Evolutionary conservation across 352 stramenopile species (phyloP).

Genomic region (Globisporangium uncinulatum): DNA sequence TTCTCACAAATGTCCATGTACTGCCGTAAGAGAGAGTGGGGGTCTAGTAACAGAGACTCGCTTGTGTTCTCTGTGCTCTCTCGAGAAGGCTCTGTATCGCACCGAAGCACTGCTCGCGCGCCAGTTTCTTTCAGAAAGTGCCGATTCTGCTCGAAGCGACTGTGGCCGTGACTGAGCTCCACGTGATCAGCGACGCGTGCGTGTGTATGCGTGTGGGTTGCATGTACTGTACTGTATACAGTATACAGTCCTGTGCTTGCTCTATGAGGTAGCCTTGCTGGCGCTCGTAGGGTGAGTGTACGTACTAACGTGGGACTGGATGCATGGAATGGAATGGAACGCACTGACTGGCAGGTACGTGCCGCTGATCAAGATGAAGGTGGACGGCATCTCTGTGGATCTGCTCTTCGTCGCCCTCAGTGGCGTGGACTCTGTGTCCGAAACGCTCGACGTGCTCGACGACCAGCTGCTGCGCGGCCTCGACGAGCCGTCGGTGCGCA

Average conservation of each 20-base stretch:
- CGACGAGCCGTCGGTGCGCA: constrained; percentile 90
- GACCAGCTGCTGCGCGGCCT: constrained; percentile 77
- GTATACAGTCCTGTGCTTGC: not conserved
- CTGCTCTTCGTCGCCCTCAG: constrained; percentile 89
- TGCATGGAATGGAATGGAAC: too few relatives aligned
- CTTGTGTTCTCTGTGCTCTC: not conserved
- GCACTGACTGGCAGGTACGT: constrained; percentile 46
- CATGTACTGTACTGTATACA: not conserved
- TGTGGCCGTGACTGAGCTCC: constrained; percentile 59
- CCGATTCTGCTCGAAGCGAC: constrained; percentile 71
- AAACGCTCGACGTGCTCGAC: constrained; percentile 76
- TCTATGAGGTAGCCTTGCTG: too few relatives aligned
- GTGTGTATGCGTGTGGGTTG: not conserved
- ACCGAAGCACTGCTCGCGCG: constrained; percentile 68
- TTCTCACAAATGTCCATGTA: not conserved
- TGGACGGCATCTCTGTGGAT: constrained; percentile 89
- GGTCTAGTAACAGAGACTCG: not conserved
- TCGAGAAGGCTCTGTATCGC: constrained; percentile 70
- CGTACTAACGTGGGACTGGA: too few relatives aligned
- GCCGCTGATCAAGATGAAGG: constrained; percentile 93
- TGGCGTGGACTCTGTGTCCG: constrained; percentile 42
- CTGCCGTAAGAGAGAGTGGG: not conserved
- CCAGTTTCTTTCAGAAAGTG: constrained; percentile 87
- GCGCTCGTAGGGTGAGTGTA: too few relatives aligned
- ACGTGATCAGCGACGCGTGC: constrained; percentile 88